Evolutionary conservation across 2,329 filamentous ascomycete genomes (phyloP), one percentile per base, ranked within the genome.

Genomic region (Penicillium sp.): DNA sequence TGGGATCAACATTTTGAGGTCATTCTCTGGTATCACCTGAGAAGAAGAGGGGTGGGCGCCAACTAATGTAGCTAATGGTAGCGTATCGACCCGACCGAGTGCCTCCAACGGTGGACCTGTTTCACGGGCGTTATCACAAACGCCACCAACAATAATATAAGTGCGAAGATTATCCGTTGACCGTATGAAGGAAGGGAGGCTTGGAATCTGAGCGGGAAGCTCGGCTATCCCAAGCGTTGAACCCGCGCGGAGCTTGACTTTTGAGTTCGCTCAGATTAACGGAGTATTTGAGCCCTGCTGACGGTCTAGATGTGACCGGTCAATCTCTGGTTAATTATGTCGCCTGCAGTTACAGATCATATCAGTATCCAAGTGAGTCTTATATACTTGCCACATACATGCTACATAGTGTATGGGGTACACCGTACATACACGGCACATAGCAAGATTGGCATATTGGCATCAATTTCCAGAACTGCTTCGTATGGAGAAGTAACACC

Each of bases 161-260:
- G n/a, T 33, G 37, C 16, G 16, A 29, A 30, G 48, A 49, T 48
- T 52, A 46, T 25, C 22, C 22, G 22, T 25, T 8, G 50, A 49
- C 25, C 42, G 51, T 28, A 38, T 37, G 19, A 4, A 8, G 2
- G 31, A 35, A 37, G 41, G 13, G 7, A 33, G 41, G 9, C 36
- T 27, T 41, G 29, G 36, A 41, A 12, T 40, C 29, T 39, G 52
- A 48, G 55, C 57, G 58, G 58, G 52, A 60, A 54, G 50, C 52
- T 61, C 58, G 58, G 58, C 55, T 57, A 58, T 57, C 38, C 34
- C 36, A 47, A 51, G 47, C 48, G 48, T 56, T 55, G 48, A 53
- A 56, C 42, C 34, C 28, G 30, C 55, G 51, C 58, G 53, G 55
- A 58, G 45, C 43, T 43, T 27, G 31, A n/a, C 25, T 37, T 31